Conservation (phyloP, 176 grass and related monocot species). For the Leersia perrieri region DNA sequence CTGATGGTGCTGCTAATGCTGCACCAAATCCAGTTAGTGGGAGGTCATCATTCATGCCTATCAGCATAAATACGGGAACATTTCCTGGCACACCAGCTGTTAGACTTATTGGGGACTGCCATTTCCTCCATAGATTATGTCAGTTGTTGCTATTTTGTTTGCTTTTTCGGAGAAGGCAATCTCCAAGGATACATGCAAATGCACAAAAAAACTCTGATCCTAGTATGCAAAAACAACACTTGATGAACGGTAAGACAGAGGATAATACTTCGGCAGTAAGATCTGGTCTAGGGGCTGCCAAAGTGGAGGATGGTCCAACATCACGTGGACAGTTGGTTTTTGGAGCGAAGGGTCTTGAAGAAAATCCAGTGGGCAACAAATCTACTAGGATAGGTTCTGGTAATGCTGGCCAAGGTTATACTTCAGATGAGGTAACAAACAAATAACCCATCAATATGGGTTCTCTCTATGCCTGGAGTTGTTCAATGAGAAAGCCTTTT, state of each 20-base stretch:
- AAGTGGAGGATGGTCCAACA: conserved; percentile 73
- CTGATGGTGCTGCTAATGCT: conserved; percentile 73
- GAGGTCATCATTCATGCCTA: conserved; percentile 86
- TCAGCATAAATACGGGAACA: conserved; percentile 97
- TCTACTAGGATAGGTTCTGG: conserved; percentile 85
- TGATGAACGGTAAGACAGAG: conserved; percentile 72
- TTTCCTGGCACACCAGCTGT: conserved; percentile 99
- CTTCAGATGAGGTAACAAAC: conserved; percentile 87
- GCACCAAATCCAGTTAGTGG: conserved; percentile 75
- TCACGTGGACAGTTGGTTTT: conserved; percentile 52
- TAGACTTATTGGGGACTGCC: conserved; percentile 94
- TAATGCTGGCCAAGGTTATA: conserved; percentile 97
- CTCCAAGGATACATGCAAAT: conserved; percentile 57
- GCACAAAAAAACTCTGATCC: conserved; percentile 71
- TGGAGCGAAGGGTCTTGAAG: conserved; percentile 76
- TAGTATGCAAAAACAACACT: conserved; percentile 67
- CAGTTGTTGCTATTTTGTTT: conserved; percentile 93
- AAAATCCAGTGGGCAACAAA: conserved; percentile 66
- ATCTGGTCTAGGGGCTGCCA: conserved; percentile 57
- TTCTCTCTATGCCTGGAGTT: neutral
- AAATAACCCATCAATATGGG: neutral
- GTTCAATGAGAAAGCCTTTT: neutral
- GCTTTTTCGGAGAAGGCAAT: conserved; percentile 87
- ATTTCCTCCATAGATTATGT: conserved; percentile 95
- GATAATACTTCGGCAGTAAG: conserved; percentile 46